Base-by-base conservation (phyloP, 257 asterid species). In the Buddleja alternifolia region DNA sequence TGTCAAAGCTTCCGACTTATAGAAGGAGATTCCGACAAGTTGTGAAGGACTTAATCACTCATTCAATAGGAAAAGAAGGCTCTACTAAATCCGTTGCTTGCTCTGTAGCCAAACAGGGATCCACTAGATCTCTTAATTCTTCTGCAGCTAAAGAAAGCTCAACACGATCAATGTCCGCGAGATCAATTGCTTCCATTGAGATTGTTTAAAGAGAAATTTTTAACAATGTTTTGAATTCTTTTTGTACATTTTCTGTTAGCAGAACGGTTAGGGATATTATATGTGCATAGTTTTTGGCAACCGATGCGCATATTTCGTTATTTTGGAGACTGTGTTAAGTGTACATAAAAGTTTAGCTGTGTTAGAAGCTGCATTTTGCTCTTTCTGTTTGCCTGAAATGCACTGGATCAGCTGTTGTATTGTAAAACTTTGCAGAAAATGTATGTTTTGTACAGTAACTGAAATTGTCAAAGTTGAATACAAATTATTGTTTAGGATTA, bases 11-110 rank as follows among this genome's bases (percentile, higher is more conserved):
- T 46, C 99, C 99, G 2, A 93, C 99, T 46, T 84, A 82, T 20
- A 82, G 96, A 16, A 85, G 99, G 80, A 84, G 76, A 70, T 93
- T 78, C 73, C 78, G 88, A 29, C 96, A 87, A 21, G 85, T 93
- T 7, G 99, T 90, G 75, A 93, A 87, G 83, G 86, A 79, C 20
- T 56, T 90, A 63, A 51, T 85, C 14, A 10, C 48, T 55, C 60
- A 85, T 67, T 58, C 88, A 0, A 56, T 8, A 0, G 81, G 81
- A 6, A 83, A 78, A 72, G 97, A 84, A 12, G 70, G 79, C 16
- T 77, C 83, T 4, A 8, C 71, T 0, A 71, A 69, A 48, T 67
- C 81, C 67, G 24, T 55, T 9, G 24, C 80, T n/a, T 34, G 51
- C 56, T 71, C 86, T 20, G 55, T 42, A 34, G 53, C 78, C 1